These are phyloP conservation scores for Bolboschoenoplectus hybrid DNA, from an alignment of 202 grass and related monocot genomes.

Conservation along the genomic window DNA sequence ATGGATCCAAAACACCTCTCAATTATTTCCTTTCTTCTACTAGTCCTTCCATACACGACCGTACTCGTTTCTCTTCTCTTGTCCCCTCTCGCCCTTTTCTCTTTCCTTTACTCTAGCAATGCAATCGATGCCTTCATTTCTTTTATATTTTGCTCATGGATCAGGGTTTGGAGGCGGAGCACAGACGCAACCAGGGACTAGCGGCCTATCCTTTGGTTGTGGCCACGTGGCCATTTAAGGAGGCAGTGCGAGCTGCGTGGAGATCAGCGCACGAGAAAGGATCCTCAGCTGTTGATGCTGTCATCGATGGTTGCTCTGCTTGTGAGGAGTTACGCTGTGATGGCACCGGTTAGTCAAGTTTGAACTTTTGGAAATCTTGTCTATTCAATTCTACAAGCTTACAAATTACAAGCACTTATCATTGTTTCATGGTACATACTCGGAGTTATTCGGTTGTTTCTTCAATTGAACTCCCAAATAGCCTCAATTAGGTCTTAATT, in stretches of 20 bases:
- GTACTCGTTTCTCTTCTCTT: neutral
- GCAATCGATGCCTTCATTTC: neutral
- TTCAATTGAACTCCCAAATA: neutral
- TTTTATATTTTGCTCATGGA: conserved; percentile 4
- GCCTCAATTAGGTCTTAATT: conserved; percentile 2
- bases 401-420: neutral
- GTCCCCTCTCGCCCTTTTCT: neutral
- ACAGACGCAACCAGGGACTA: neutral
- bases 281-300: conserved; percentile 65
- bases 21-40: neutral
- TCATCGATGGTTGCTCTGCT: conserved; percentile 73
- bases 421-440: neutral
- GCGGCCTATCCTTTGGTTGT: conserved; percentile 60
- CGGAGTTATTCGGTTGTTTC: neutral
- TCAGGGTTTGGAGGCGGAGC: conserved; percentile 42
- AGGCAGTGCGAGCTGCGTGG: conserved; percentile 72
- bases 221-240: conserved; percentile 79
- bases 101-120: neutral
- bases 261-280: conserved; percentile 39
- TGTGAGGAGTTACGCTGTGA: conserved; percentile 90
- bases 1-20: conserved; percentile 24
- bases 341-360: conserved; percentile 62
- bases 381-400: neutral
- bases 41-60: neutral
- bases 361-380: neutral